Evolutionary conservation across 305 asterid genomes (phyloP).

Genomic region (Fraxinus velutina): DNA sequence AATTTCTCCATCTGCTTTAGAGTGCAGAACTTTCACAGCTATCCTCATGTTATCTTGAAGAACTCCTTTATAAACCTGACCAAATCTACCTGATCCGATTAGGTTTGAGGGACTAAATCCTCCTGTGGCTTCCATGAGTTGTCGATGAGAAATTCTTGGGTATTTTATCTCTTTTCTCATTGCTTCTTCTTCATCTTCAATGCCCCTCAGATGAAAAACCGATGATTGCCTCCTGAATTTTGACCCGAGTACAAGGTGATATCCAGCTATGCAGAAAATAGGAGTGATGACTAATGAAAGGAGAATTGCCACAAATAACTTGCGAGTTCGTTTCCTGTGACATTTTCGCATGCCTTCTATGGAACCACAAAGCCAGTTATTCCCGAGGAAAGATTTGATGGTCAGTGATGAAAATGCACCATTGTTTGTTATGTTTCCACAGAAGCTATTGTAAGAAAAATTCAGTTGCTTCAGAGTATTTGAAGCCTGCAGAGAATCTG

Average conservation of each 20-base stretch:
- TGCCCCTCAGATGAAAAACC: conserved; percentile 22
- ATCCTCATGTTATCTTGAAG: too few species aligned
- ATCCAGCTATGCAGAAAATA: conserved; percentile 54
- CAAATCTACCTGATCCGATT: conserved; percentile 66
- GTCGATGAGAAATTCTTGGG: conserved; percentile 54
- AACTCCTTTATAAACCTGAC: conserved; percentile 66
- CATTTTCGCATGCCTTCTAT: conserved; percentile 46
- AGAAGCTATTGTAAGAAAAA: conserved; percentile 59
- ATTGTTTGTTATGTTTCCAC: conserved; percentile 42
- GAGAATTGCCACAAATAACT: conserved; percentile 52
- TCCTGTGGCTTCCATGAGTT: conserved; percentile 67
- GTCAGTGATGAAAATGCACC: conserved; percentile 54
- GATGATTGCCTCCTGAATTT: conserved; percentile 36
- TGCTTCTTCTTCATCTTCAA: conserved; percentile 34
- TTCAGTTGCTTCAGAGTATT: conserved; percentile 44
- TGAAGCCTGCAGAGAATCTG: conserved; percentile 44
- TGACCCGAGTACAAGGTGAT: conserved; percentile 38
- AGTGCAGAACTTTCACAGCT: too few species aligned
- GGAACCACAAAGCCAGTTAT: conserved; percentile 53
- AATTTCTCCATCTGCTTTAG: too few species aligned
- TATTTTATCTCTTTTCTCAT: conserved; percentile 41
- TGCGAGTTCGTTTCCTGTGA: conserved; percentile 33
- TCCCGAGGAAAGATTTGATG: conserved; percentile 53
- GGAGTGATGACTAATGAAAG: conserved; percentile 55
- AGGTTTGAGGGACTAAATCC: conserved; percentile 55